These are phyloP conservation scores for Plasmodium vivax DNA, from an alignment of 169 alveolate species.

Conservation along the genomic window DNA sequence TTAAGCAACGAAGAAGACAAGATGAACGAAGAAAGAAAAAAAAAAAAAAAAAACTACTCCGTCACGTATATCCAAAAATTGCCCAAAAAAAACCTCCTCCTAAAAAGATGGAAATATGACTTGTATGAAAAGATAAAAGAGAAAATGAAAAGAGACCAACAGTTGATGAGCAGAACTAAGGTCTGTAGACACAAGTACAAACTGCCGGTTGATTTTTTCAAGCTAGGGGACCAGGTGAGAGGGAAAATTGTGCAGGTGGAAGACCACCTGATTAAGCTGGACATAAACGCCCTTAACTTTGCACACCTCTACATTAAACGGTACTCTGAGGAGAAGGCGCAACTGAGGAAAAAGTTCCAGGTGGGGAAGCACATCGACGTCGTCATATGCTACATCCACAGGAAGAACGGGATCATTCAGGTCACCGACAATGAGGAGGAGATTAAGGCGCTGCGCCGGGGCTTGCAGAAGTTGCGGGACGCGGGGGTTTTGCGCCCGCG, in stretches of 20 bases:
- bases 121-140: constrained; percentile 68
- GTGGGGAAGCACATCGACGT: constrained; percentile 58
- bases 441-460: constrained; percentile 3
- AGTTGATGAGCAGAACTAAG: constrained; percentile 18
- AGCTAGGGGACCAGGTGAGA: constrained; percentile 29
- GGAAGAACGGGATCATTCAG: constrained; percentile 44
- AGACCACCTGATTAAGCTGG: constrained; percentile 36
- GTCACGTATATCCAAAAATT: constrained; percentile 64
- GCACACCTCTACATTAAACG: constrained; percentile 70
- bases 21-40: constrained; percentile 30
- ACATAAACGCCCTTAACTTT: constrained; percentile 26
- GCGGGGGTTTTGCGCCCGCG: neutral
- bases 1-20: constrained; percentile 15
- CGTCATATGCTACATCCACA: constrained; percentile 59
- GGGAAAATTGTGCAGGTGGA: constrained; percentile 31
- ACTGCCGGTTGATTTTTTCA: constrained; percentile 65
- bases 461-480: neutral
- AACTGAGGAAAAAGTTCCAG: constrained; percentile 19
- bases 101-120: constrained; percentile 72
- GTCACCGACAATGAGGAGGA: constrained; percentile 72
- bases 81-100: constrained; percentile 42
- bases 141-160: constrained; percentile 50
- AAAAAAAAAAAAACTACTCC: constrained; percentile 21
- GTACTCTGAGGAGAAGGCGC: constrained; percentile 42
- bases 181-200: constrained; percentile 36